These are phyloP conservation scores for Colletotrichum nymphaeae DNA, from an alignment of 2,329 filamentous ascomycete species.

Conservation along the genomic window DNA sequence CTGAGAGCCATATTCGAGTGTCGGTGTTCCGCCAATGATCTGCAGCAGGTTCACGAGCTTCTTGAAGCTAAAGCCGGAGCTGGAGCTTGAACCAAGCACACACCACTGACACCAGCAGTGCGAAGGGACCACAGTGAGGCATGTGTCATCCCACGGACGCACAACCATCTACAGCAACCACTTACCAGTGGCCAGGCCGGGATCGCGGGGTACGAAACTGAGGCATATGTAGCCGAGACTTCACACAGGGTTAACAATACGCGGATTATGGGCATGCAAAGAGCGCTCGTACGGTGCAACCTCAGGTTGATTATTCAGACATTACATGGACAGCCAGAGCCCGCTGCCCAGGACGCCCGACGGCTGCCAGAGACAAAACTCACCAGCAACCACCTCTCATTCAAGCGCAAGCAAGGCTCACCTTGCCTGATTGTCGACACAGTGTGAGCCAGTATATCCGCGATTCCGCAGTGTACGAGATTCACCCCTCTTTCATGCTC, in stretches of 20 bases:
- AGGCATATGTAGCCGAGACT: constrained; percentile 12
- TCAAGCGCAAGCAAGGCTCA: not conserved
- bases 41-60: constrained; percentile 3
- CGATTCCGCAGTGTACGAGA: not conserved
- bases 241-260: constrained; percentile 2
- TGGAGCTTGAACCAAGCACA: not conserved
- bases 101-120: not conserved
- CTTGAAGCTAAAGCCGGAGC: not conserved
- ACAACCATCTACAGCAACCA: not conserved
- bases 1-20: not conserved
- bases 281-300: not conserved
- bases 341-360: no score
- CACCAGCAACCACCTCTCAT: not conserved
- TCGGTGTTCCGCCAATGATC: not conserved
- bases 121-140: constrained; percentile 9
- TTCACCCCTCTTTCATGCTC: not conserved
- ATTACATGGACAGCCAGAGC: not conserved
- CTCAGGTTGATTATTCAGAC: not conserved
- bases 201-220: not conserved
- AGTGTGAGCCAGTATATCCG: constrained; percentile 23
- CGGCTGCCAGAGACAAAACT: not conserved
- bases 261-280: not conserved
- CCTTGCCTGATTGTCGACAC: constrained; percentile 12
- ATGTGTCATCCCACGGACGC: constrained; percentile 25
- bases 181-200: constrained; percentile 2